Evolutionary conservation across 2,329 filamentous ascomycete genomes (phyloP), one percentile per base, ranked within the genome.

Genomic region (Colletotrichum eleusines): DNA sequence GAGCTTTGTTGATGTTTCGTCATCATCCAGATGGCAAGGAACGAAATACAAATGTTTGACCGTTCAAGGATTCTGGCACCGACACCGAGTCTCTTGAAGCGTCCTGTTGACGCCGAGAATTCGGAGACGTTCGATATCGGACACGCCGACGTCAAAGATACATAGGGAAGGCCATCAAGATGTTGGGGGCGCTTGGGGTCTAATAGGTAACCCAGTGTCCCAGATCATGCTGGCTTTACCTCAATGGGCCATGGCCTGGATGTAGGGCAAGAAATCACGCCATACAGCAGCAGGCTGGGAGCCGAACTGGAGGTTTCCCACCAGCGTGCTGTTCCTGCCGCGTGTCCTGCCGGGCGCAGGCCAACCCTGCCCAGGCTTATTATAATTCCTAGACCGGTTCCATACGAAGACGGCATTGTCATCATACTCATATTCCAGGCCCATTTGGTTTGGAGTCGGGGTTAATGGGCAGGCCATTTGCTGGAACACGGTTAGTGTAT

Each of bases 111-210:
- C 46, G 44, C 31, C 44, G 59, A 61, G n/a, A 23, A 20, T 8
- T 20, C 14, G 59, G 44, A 50, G n/a, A 23, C 28, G 8, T 23
- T 40, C 8, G 28, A 9, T 18, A 1, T 28, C 59, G 59, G 59
- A 9, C 9, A 50, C 5, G 14, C 59, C n/a, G 33, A 61, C 1
- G 20, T 35, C 26, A 4, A 61, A 50, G n/a, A 31, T n/a, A n/a
- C n/a, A n/a, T 38, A 16, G n/a, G 5, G 4, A 11, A 38, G n/a
- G 26, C 26, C 5, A n/a, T 2, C 2, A 26, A 1, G n/a, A 51
- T 11, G 5, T n/a, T 40, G 59, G 59, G 59, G 59, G n/a, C 16
- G 31, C 12, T 61, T 46, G 46, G n/a, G 59, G 16, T 61, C 59
- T 50, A 61, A 50, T 61, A n/a, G n/a, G n/a, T n/a, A 40, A 16